phyloP scores from a whole-genome alignment of 441 rosid genomes.

The Mallotus repandus region DNA sequence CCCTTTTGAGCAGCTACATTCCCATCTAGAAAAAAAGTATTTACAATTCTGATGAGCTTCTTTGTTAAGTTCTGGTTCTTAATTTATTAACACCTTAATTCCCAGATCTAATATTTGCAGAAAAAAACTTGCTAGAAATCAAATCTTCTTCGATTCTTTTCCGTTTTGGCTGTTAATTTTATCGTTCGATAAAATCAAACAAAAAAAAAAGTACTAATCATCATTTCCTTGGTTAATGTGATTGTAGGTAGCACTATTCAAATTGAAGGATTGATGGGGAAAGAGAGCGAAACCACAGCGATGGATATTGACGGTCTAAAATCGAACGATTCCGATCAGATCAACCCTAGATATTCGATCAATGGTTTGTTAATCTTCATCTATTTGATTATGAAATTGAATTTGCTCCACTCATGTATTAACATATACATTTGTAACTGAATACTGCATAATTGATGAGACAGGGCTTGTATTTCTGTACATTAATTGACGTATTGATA shows the following conservation, averaged over 20 bases:
- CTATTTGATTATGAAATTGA: neutral
- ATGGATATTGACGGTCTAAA: constrained; percentile 81
- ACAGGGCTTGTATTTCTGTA: too few species aligned
- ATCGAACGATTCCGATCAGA: constrained; percentile 52
- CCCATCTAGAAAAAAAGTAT: neutral
- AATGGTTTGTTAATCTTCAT: constrained; percentile 49
- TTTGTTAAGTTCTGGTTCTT: neutral
- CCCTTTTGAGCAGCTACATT: neutral
- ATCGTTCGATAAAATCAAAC: neutral
- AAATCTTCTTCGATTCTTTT: neutral
- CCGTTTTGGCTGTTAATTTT: neutral
- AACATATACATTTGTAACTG: too few species aligned
- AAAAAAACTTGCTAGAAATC: neutral
- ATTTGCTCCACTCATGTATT: too few species aligned
- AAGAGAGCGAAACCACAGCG: constrained; percentile 41
- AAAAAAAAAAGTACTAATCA: neutral
- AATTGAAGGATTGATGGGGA: constrained; percentile 32
- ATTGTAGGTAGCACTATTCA: neutral
- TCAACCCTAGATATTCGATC: constrained; percentile 67
- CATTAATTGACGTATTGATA: neutral
- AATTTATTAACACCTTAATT: neutral
- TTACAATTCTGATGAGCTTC: neutral
- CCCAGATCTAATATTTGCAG: neutral
- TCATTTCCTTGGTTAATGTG: neutral
- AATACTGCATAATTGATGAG: too few species aligned